phyloP scores from a whole-genome alignment of 225 moss, liverwort and hornwort genomes.

The Lunularia cruciata region DNA sequence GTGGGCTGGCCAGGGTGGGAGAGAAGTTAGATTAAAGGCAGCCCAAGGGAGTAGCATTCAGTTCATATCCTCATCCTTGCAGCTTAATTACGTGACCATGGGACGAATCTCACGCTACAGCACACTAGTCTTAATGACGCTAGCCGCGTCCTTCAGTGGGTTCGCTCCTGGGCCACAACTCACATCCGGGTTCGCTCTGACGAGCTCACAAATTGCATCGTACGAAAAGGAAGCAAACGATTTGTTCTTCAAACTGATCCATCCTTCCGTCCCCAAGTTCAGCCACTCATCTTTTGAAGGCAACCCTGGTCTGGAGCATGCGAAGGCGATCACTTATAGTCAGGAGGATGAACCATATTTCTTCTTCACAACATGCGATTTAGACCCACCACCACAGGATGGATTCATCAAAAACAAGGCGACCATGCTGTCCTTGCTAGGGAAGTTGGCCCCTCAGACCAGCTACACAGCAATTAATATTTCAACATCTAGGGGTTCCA shows the following conservation, averaged over 20 bases:
- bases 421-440: neutral
- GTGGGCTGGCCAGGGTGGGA: no score
- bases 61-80: no score
- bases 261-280: no score
- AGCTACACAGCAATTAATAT: neutral
- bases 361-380: neutral
- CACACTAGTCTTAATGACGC: neutral
- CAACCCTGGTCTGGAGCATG: neutral
- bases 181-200: neutral
- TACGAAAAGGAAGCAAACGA: neutral
- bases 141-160: neutral
- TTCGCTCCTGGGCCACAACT: neutral
- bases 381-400: neutral
- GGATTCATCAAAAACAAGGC: neutral
- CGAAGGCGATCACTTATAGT: neutral
- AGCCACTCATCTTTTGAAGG: no score
- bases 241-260: neutral
- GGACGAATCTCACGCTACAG: neutral
- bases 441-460: neutral
- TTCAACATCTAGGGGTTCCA: neutral
- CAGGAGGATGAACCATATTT: neutral
- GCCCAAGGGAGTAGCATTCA: no score
- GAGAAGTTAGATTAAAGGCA: no score
- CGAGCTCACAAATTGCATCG: neutral
- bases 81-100: no score